Evolutionary conservation across 2,329 filamentous ascomycete species (phyloP).

Genomic region (Boeremia lycopersici): DNA sequence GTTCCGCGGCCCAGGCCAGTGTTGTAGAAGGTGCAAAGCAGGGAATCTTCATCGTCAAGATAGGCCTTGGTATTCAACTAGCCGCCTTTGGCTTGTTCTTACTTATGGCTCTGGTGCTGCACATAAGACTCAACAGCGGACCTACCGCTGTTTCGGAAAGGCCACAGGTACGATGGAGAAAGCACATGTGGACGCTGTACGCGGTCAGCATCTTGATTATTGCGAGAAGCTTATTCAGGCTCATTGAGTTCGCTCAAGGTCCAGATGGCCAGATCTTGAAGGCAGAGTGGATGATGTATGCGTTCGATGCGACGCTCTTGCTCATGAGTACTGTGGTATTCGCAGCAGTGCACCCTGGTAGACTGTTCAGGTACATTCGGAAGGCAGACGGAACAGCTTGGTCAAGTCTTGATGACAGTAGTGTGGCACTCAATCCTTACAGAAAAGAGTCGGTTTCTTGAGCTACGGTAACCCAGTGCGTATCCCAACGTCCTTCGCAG

Average conservation of each 20-base stretch:
- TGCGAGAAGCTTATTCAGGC: conserved; percentile 20
- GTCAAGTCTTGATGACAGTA: no score
- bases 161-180: conserved; percentile 17
- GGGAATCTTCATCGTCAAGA: conserved; percentile 17
- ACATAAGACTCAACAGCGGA: conserved; percentile 12
- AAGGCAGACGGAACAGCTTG: no score
- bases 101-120: conserved; percentile 15
- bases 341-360: conserved; percentile 20
- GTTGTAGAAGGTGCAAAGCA: conserved; percentile 11
- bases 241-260: conserved; percentile 23
- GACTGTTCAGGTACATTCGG: no score
- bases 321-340: conserved; percentile 15
- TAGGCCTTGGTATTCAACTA: conserved; percentile 22
- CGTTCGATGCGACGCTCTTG: conserved; percentile 26
- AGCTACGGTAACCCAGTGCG: no score
- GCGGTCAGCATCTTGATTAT: conserved; percentile 22
- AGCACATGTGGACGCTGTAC: conserved; percentile 21
- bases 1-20: conserved; percentile 24
- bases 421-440: no score
- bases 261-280: conserved; percentile 10
- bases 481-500: no score
- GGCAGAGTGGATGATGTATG: conserved; percentile 22
- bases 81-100: conserved; percentile 23
- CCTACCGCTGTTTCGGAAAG: conserved; percentile 10
- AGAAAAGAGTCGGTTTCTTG: no score